These are phyloP conservation scores for Entomortierella parvispora DNA, from an alignment of 192 early-diverging fungal genomes.

Conservation along the genomic window DNA sequence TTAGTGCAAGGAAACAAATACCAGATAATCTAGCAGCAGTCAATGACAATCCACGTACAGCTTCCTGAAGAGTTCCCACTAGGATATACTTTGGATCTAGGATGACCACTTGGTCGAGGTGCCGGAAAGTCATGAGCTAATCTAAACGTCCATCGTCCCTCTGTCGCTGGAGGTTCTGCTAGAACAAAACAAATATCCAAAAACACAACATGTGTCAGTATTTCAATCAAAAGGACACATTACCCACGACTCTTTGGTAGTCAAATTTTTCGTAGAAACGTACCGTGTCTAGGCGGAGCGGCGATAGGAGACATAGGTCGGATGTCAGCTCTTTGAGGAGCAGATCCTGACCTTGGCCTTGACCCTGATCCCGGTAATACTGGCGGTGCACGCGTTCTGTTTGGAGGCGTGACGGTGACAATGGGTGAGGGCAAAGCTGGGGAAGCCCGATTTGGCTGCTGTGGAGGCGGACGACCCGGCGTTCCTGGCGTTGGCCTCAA, in stretches of 20 bases:
- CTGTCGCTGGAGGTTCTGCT: conserved; percentile 36
- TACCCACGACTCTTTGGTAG: background rate
- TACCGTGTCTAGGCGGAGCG: background rate
- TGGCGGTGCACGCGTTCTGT: no score
- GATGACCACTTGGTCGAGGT: conserved; percentile 4
- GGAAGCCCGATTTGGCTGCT: background rate
- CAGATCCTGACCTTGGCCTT: background rate
- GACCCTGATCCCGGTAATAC: no score
- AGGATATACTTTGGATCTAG: conserved; percentile 21
- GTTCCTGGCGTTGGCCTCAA: conserved; percentile 2
- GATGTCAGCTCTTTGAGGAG: background rate
- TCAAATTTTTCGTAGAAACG: background rate
- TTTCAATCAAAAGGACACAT: background rate
- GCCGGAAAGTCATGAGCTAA: conserved; percentile 23
- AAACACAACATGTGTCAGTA: background rate
- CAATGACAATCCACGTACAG: conserved; percentile 5
- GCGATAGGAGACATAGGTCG: conserved; percentile 3
- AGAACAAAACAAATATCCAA: background rate
- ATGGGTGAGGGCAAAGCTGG: no score
- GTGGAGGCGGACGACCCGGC: background rate
- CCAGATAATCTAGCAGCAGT: background rate
- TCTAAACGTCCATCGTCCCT: conserved; percentile 46
- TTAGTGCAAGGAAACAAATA: background rate
- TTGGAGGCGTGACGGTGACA: no score
- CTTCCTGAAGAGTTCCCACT: conserved; percentile 25